A percentile compares a stretch with the other conserved stretches of the same genome.
Evolutionary conservation across 1,284 basidiomycete genomes (phyloP).

Genomic region (Cystobasidium slooffiae): DNA sequence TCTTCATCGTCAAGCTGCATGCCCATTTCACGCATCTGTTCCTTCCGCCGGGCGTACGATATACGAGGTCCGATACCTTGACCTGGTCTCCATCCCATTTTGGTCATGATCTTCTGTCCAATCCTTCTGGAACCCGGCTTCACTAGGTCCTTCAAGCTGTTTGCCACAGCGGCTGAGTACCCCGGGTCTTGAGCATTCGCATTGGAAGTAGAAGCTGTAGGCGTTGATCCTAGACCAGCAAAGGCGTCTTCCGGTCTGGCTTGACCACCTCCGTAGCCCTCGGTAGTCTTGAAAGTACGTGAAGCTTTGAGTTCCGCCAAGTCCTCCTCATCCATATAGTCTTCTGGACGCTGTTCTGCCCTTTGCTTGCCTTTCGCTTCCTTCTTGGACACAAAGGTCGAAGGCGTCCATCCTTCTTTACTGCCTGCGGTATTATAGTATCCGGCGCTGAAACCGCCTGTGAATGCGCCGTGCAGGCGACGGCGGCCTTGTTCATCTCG

Average conservation of each 20-base stretch:
- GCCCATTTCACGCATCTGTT: constrained; percentile 60
- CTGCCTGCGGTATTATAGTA: constrained; percentile 97
- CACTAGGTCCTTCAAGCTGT: constrained; percentile 49
- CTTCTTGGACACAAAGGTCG: constrained; percentile 86
- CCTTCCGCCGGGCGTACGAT: constrained; percentile 72
- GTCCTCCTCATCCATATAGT: constrained; percentile 93
- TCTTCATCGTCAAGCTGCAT: constrained; percentile 44
- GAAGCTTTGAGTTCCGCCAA: constrained; percentile 51
- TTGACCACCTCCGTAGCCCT: constrained; percentile 15
- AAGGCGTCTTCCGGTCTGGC: constrained; percentile 19
- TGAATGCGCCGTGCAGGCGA: constrained; percentile 94
- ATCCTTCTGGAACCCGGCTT: constrained; percentile 49
- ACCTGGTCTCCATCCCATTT: constrained; percentile 92
- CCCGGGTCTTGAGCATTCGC: constrained; percentile 46
- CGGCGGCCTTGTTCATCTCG: constrained; percentile 91
- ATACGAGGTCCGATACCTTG: constrained; percentile 91
- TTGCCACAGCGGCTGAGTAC: constrained; percentile 65
- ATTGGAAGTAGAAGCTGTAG: constrained; percentile 19
- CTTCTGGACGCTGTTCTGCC: constrained; percentile 68
- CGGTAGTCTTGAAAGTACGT: constrained; percentile 24
- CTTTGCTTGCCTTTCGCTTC: constrained; percentile 61
- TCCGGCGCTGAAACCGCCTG: constrained; percentile 92
- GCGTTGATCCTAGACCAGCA: constrained; percentile 12
- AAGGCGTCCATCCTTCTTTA: constrained; percentile 95
- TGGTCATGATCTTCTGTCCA: constrained; percentile 81